These are phyloP conservation scores for Panellus pusillus DNA, from an alignment of 768 basidiomycete genomes.

Conservation along the genomic window DNA sequence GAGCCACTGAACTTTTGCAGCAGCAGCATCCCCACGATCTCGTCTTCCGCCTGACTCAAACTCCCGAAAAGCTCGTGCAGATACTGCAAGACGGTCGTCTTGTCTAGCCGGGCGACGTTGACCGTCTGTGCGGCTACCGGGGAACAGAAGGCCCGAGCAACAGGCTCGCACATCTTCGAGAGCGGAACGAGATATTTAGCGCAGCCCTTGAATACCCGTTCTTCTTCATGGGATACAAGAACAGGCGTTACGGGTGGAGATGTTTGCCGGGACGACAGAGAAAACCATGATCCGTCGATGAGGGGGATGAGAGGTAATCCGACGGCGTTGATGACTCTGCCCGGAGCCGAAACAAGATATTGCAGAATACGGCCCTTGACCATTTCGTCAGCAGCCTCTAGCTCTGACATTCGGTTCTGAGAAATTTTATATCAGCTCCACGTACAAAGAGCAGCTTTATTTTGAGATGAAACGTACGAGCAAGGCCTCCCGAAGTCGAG, in stretches of 20 bases:
- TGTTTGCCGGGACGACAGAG: slow-evolving; percentile 1
- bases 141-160: background rate
- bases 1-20: slow-evolving; percentile 25
- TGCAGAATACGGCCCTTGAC: slow-evolving; percentile 16
- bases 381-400: background rate
- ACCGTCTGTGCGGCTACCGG: background rate
- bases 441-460: too few relatives aligned
- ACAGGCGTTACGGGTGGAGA: background rate
- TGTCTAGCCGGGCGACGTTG: slow-evolving; percentile 9
- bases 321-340: slow-evolving; percentile 6
- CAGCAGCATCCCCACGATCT: slow-evolving; percentile 1
- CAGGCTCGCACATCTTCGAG: background rate
- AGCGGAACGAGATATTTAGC: slow-evolving; percentile 16
- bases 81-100: slow-evolving; percentile 17
- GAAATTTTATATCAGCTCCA: background rate
- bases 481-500: slow-evolving; percentile 4
- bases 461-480: slow-evolving; percentile 2
- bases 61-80: slow-evolving; percentile 8
- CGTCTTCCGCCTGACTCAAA: slow-evolving; percentile 16
- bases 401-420: slow-evolving; percentile 3
- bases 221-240: slow-evolving; percentile 15
- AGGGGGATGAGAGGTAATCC: slow-evolving; percentile 21
- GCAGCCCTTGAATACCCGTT: slow-evolving; percentile 11
- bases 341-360: slow-evolving; percentile 17
- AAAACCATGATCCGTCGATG: slow-evolving; percentile 4